Evolutionary conservation across 169 alveolate species (phyloP).

Genomic region (Babesia gibsoni): DNA sequence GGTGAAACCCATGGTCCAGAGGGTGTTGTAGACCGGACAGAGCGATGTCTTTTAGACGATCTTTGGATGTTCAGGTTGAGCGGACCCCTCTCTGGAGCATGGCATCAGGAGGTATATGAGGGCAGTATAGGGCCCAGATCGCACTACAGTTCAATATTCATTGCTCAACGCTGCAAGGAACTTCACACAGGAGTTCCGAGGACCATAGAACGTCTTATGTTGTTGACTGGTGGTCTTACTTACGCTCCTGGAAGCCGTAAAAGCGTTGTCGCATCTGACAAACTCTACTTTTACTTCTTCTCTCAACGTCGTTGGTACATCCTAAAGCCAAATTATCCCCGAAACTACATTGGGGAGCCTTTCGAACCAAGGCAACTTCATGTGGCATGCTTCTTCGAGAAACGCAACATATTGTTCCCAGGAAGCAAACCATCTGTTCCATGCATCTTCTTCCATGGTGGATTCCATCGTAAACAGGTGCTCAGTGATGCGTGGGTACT

Average conservation of each 20-base stretch:
- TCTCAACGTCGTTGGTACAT: conserved; percentile 77
- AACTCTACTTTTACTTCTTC: conserved; percentile 73
- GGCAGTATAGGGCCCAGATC: conserved; percentile 83
- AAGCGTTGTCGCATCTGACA: conserved; percentile 73
- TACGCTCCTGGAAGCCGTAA: conserved; percentile 58
- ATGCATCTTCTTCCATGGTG: conserved; percentile 80
- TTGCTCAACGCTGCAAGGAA: conserved; percentile 84
- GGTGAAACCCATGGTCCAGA: conserved; percentile 77
- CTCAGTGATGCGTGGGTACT: conserved; percentile 79
- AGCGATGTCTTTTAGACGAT: conserved; percentile 77
- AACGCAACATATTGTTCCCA: conserved; percentile 70
- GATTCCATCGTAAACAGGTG: conserved; percentile 72
- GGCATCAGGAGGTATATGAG: conserved; percentile 77
- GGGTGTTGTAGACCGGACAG: conserved; percentile 61
- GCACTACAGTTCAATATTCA: conserved; percentile 79
- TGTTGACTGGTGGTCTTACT: conserved; percentile 75
- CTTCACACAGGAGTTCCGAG: conserved; percentile 74
- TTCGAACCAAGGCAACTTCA: conserved; percentile 76
- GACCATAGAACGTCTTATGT: conserved; percentile 77
- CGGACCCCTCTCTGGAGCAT: conserved; percentile 70
- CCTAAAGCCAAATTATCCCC: conserved; percentile 67
- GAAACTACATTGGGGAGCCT: conserved; percentile 72
- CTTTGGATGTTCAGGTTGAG: conserved; percentile 77
- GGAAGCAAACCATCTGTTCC: conserved; percentile 76
- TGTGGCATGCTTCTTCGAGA: conserved; percentile 79